Evolutionary conservation across 768 basidiomycete species (phyloP).

Genomic region (Trametes maxima): DNA sequence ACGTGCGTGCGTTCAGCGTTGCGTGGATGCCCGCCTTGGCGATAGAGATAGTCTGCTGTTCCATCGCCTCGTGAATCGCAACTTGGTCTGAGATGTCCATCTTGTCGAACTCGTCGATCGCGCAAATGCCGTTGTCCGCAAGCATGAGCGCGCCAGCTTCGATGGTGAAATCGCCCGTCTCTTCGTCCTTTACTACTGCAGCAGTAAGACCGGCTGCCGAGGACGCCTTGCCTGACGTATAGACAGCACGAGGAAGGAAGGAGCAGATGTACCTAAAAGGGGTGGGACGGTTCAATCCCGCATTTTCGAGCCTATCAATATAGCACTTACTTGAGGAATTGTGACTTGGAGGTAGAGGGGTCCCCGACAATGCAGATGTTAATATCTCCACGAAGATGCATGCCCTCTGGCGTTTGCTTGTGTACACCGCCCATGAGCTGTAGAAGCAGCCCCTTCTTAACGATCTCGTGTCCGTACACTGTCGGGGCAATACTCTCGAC

Average conservation of each 20-base stretch:
- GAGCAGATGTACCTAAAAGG: slow-evolving; percentile 87
- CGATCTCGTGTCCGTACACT: slow-evolving; percentile 98
- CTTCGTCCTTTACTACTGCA: slow-evolving; percentile 97
- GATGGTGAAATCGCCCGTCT: slow-evolving; percentile 98
- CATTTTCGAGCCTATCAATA: neutral
- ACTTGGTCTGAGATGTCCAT: slow-evolving; percentile 99
- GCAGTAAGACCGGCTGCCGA: slow-evolving; percentile 99
- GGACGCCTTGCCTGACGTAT: slow-evolving; percentile 99
- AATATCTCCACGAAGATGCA: slow-evolving; percentile 97
- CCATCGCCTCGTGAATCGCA: slow-evolving; percentile 99
- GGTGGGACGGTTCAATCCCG: neutral
- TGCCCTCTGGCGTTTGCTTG: slow-evolving; percentile 94
- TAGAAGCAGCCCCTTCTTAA: slow-evolving; percentile 94
- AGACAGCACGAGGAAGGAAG: slow-evolving; percentile 96
- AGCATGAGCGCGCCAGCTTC: slow-evolving; percentile 99
- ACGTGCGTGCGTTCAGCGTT: slow-evolving; percentile 95
- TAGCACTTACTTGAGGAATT: slow-evolving; percentile 89
- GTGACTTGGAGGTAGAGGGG: slow-evolving; percentile 96
- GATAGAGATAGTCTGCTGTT: slow-evolving; percentile 99
- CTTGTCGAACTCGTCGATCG: slow-evolving; percentile 99
- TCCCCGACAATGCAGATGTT: slow-evolving; percentile 99
- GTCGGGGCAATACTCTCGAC: slow-evolving; percentile 97
- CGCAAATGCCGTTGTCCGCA: slow-evolving; percentile 98
- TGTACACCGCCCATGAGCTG: slow-evolving; percentile 99
- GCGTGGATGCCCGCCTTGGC: slow-evolving; percentile 99